Percentiles rank a stretch among this genome's conserved stretches.
Evolutionary conservation across 495 filamentous ascomycete species (phyloP).

Genomic region (Podospora didyma): DNA sequence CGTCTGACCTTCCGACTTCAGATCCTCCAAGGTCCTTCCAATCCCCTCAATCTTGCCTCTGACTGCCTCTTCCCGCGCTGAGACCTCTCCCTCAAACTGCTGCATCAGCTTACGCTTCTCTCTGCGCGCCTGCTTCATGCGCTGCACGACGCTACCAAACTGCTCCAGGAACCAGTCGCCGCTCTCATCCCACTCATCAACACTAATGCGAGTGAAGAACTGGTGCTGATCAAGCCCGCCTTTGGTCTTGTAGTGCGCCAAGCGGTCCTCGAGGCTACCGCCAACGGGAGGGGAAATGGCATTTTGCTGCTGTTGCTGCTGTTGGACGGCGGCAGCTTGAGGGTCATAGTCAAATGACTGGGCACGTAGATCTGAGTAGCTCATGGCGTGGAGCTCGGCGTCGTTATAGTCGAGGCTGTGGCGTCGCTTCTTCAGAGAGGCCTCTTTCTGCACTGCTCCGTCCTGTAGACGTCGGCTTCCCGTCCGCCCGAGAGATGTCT

Average conservation of each 20-base stretch:
- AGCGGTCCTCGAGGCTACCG: slow-evolving; percentile 33
- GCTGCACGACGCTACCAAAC: slow-evolving; percentile 58
- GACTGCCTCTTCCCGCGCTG: slow-evolving; percentile 48
- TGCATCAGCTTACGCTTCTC: slow-evolving; percentile 60
- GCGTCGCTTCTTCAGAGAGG: slow-evolving; percentile 31
- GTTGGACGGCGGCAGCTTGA: slow-evolving; percentile 26
- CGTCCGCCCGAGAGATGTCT: slow-evolving; percentile 21
- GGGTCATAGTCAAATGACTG: slow-evolving; percentile 56
- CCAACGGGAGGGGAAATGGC: slow-evolving; percentile 1
- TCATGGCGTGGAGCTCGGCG: slow-evolving; percentile 47
- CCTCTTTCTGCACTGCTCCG: not conserved
- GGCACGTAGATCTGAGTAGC: slow-evolving; percentile 47
- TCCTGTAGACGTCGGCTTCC: slow-evolving; percentile 32
- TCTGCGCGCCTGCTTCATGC: slow-evolving; percentile 60
- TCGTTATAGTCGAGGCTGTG: slow-evolving; percentile 51
- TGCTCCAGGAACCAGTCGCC: slow-evolving; percentile 75
- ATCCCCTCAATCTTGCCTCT: slow-evolving; percentile 50
- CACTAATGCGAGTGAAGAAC: slow-evolving; percentile 61
- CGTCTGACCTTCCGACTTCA: slow-evolving; percentile 50
- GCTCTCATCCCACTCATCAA: slow-evolving; percentile 76
- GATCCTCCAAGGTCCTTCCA: slow-evolving; percentile 48
- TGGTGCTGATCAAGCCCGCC: slow-evolving; percentile 47
- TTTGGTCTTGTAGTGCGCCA: slow-evolving; percentile 38
- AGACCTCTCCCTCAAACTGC: slow-evolving; percentile 65
- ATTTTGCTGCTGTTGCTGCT: slow-evolving; percentile 6